These are phyloP conservation scores for Fusarium chuoi DNA, from an alignment of 2,329 filamentous ascomycete species.

Conservation along the genomic window DNA sequence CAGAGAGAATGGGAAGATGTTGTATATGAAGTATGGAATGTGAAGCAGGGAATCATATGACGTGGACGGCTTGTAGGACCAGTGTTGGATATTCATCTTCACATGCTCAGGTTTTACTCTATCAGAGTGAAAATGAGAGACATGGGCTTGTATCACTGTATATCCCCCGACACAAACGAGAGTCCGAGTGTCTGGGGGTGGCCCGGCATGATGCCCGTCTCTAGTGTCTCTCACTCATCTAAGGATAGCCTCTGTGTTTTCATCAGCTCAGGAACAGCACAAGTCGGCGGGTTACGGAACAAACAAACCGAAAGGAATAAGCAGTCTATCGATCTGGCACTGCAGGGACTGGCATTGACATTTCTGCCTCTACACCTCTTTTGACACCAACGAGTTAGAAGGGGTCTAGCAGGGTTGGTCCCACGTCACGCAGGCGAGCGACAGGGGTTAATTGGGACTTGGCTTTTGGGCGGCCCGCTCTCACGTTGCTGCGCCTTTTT, in stretches of 20 bases:
- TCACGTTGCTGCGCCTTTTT: constrained; percentile 14
- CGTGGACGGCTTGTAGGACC: constrained; percentile 15
- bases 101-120: constrained; percentile 17
- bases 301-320: constrained; percentile 5
- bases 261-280: not conserved
- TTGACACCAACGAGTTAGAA: not conserved
- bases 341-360: constrained; percentile 6
- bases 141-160: constrained; percentile 14
- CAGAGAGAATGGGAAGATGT: not conserved
- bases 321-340: constrained; percentile 23
- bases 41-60: constrained; percentile 30
- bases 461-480: constrained; percentile 22
- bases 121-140: constrained; percentile 1
- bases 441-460: constrained; percentile 16
- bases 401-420: not conserved
- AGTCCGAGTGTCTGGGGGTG: constrained; percentile 19
- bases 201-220: not conserved
- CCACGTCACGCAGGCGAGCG: constrained; percentile 15
- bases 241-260: not conserved
- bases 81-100: constrained; percentile 20
- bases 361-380: not conserved
- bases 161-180: not conserved
- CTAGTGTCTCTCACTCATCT: not conserved
- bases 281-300: constrained; percentile 33
- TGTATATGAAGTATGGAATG: not conserved